A percentile compares a stretch with the other conserved stretches of the same genome.
phyloP scores from a whole-genome alignment of 2,329 filamentous ascomycete species.

The Lecanicillium sp. region DNA sequence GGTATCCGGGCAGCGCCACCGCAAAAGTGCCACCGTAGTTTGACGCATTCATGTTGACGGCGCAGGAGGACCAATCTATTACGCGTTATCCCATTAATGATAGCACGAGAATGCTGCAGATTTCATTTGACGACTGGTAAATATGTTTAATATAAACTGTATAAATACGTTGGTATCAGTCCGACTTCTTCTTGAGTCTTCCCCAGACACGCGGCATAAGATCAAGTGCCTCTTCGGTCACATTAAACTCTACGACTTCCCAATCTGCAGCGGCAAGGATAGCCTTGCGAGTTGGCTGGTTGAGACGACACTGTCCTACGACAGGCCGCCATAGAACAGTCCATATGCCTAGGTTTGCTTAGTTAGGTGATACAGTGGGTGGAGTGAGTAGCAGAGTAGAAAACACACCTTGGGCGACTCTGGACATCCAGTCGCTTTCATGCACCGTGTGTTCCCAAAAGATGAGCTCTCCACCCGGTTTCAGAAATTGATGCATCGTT shows the following conservation, averaged over 20 bases:
- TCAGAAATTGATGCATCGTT: conserved; percentile 29
- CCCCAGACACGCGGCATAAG: conserved; percentile 6
- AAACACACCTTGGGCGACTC: conserved; percentile 19
- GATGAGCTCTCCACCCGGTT: conserved; percentile 34
- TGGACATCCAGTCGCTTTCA: conserved; percentile 16
- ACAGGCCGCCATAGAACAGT: conserved; percentile 3
- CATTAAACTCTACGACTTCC: conserved; percentile 1
- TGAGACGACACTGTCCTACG: conserved; percentile 2
- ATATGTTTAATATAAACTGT: not conserved
- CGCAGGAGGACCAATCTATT: no score
- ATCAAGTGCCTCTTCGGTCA: not conserved
- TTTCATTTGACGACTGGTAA: not conserved
- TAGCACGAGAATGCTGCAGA: no score
- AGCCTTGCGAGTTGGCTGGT: conserved; percentile 1
- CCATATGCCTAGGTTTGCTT: conserved; percentile 1
- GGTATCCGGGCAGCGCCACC: no score
- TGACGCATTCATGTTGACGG: no score
- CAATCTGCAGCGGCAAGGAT: conserved; percentile 5
- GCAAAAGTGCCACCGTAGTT: no score
- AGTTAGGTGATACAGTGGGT: not conserved
- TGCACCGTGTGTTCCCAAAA: conserved; percentile 34
- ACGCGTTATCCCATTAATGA: no score
- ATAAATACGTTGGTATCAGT: not conserved
- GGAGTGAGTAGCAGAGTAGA: conserved; percentile 1
- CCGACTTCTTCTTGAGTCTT: conserved; percentile 1